Evolutionary conservation across 2,329 filamentous ascomycete genomes (phyloP).

Genomic region (Alternaria viburni): DNA sequence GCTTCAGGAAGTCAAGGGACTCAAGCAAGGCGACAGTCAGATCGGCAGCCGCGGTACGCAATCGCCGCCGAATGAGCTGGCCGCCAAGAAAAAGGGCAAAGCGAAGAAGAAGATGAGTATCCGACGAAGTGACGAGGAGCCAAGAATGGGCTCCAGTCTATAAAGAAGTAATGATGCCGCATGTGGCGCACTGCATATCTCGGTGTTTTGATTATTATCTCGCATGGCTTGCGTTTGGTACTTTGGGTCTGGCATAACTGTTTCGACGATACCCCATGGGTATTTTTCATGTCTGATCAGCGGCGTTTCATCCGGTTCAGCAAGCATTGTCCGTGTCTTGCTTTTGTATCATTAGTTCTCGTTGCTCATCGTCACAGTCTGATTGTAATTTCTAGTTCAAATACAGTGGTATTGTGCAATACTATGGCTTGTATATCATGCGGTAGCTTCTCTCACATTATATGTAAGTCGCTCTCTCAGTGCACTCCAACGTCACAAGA

Average conservation of each 20-base stretch:
- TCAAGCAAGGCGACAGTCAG: slow-evolving; percentile 53
- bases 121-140: slow-evolving; percentile 24
- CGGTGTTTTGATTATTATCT: slow-evolving; percentile 6
- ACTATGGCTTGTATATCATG: neutral
- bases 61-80: slow-evolving; percentile 34
- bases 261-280: slow-evolving; percentile 9
- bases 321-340: neutral
- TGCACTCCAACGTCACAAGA: neutral
- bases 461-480: neutral
- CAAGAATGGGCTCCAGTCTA: slow-evolving; percentile 38
- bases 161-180: slow-evolving; percentile 5
- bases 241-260: slow-evolving; percentile 4
- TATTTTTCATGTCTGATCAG: neutral
- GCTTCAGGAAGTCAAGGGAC: slow-evolving; percentile 77
- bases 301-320: neutral
- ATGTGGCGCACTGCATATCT: slow-evolving; percentile 7
- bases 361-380: neutral
- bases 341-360: neutral
- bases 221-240: slow-evolving; percentile 7
- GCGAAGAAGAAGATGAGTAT: slow-evolving; percentile 37
- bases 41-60: slow-evolving; percentile 34
- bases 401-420: neutral
- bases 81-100: slow-evolving; percentile 37
- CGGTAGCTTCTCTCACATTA: neutral
- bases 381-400: slow-evolving; percentile 1